Evolutionary conservation across 805 yeast species (phyloP).

Genomic region (Lipomyces yamanashiensis): DNA sequence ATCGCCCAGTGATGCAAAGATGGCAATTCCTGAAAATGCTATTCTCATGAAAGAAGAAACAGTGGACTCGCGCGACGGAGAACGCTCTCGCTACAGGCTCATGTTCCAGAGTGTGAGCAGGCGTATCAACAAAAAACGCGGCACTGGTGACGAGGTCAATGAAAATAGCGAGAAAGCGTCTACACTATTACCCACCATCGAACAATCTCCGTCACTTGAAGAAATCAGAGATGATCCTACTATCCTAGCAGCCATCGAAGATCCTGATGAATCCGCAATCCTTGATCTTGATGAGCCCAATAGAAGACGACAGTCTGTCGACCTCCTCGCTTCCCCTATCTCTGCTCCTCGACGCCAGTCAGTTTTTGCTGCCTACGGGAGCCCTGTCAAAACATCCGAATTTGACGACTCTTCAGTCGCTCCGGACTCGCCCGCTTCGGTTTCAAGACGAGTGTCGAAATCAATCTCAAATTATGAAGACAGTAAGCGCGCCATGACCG

Average conservation of each 20-base stretch:
- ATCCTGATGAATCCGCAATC: slow-evolving; percentile 7
- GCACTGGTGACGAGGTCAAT: slow-evolving; percentile 27
- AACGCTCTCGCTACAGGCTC: slow-evolving; percentile 24
- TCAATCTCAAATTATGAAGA: slow-evolving; percentile 17
- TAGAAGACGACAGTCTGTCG: slow-evolving; percentile 1
- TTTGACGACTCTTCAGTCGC: slow-evolving; percentile 25
- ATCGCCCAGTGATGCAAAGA: slow-evolving; percentile 3
- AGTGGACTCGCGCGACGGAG: slow-evolving; percentile 24
- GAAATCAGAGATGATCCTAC: neutral
- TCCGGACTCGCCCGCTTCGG: slow-evolving; percentile 23
- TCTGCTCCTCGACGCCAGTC: neutral
- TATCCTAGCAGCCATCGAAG: neutral
- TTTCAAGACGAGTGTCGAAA: slow-evolving; percentile 28
- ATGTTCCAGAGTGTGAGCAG: slow-evolving; percentile 32
- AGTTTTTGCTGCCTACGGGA: neutral
- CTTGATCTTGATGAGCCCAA: slow-evolving; percentile 1
- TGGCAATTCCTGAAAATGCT: slow-evolving; percentile 31
- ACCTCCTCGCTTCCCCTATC: neutral
- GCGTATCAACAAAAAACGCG: slow-evolving; percentile 24
- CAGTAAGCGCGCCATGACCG: slow-evolving; percentile 3
- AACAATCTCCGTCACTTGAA: slow-evolving; percentile 1
- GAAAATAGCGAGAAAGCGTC: neutral
- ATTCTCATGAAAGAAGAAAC: slow-evolving; percentile 29
- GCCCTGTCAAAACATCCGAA: slow-evolving; percentile 12
- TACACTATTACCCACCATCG: neutral